A percentile compares a stretch with the other conserved stretches of the same genome.
Evolutionary conservation across 129 eudicot species (phyloP).

Genomic region (Dittrichia graveolens): DNA sequence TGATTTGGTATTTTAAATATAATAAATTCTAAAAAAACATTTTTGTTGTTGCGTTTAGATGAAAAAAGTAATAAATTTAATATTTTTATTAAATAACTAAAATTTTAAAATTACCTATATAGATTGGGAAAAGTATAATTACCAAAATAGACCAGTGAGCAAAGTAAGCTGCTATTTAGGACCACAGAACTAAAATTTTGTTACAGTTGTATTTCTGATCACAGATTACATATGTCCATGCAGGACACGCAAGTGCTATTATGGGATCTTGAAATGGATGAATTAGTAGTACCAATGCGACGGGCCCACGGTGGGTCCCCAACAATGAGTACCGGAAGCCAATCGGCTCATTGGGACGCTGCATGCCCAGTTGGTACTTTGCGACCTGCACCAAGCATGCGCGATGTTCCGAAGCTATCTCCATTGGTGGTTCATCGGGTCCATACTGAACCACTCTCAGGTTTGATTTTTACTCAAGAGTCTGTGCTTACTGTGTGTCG

Average conservation of each 20-base stretch:
- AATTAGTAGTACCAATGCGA: slow-evolving; percentile 85
- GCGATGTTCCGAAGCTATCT: slow-evolving; percentile 90
- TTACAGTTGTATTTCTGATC: not conserved
- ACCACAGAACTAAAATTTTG: too few relatives aligned
- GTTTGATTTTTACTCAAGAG: slow-evolving; percentile 70
- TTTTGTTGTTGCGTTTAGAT: too few relatives aligned
- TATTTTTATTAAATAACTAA: too few relatives aligned
- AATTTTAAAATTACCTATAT: too few relatives aligned
- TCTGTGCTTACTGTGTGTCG: slow-evolving; percentile 72
- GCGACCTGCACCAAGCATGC: slow-evolving; percentile 88
- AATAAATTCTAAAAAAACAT: too few relatives aligned
- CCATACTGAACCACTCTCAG: slow-evolving; percentile 87
- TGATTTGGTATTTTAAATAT: too few relatives aligned
- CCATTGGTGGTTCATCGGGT: slow-evolving; percentile 85
- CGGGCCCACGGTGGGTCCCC: slow-evolving; percentile 91
- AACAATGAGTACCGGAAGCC: slow-evolving; percentile 77
- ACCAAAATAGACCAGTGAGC: too few relatives aligned
- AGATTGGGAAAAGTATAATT: too few relatives aligned
- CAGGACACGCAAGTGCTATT: slow-evolving; percentile 87
- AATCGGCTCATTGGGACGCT: slow-evolving; percentile 83
- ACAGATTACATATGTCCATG: slow-evolving; percentile 28
- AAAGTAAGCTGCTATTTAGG: too few relatives aligned
- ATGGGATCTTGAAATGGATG: slow-evolving; percentile 94
- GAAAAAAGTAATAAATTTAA: too few relatives aligned
- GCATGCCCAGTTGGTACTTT: slow-evolving; percentile 64